Evolutionary conservation across 2,329 filamentous ascomycete species (phyloP), one percentile per base, ranked within the genome.

Genomic region (Xenoacremonium recifei): DNA sequence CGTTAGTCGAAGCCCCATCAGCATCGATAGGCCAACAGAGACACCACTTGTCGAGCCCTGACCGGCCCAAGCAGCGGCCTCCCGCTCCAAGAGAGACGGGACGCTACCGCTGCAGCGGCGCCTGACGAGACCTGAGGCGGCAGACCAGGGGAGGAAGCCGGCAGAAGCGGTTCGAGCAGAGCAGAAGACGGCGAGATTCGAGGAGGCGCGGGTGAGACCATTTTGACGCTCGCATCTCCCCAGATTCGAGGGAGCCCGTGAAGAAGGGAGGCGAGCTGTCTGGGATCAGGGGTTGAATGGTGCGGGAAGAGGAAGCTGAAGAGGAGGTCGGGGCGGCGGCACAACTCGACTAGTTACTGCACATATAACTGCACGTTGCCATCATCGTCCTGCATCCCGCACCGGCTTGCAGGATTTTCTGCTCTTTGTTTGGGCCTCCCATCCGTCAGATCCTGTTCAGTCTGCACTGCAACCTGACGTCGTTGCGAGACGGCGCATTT

Each of bases 11-110:
- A 27, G 29, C 29, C 29, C 29, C 29, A 16, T 32, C 9, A 6
- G 9, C 15, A 9, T 60, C n/a, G 57, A 60, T 58, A 57, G 55
- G 55, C 39, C 42, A 34, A 30, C 21, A 39, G 39, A 33, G 37
- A 37, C 36, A 57, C 54, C 55, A 60, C 57, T 59, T 58, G 54
- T 56, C 50, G 47, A 40, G 35, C 36, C 40, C 44, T 50, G 40
- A 48, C 47, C 53, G 47, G 50, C 44, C 31, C 38, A 25, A 21
- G 40, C 29, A 23, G 16, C 34, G 34, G 19, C 21, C 33, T 37
- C 39, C 17, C 11, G 31, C 39, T 21, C 29, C 27, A 42, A 27
- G 16, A 35, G 40, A 23, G 20, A 29, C 37, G 16, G 7, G 35
- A 20, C 19, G 35, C 35, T 37, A 37, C 19, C 13, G 18, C 41